These are phyloP conservation scores for Vitis rupestris DNA, from an alignment of 164 flowering plant genomes.

Conservation along the genomic window DNA sequence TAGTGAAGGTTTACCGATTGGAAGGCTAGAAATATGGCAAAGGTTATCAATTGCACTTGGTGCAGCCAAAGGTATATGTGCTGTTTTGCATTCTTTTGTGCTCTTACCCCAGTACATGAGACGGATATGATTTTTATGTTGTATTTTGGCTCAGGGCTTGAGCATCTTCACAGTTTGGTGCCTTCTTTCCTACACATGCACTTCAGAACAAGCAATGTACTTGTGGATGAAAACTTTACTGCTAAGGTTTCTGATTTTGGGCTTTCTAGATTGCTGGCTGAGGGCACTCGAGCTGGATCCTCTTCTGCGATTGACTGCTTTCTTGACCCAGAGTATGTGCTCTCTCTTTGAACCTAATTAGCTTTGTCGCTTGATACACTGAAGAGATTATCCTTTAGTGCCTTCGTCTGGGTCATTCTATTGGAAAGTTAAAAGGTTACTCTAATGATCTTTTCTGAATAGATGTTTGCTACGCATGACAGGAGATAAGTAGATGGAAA, in stretches of 20 bases:
- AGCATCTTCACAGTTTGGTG: conserved; percentile 39
- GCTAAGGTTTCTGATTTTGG: conserved; percentile 55
- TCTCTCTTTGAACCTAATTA: not conserved
- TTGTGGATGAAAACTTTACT: conserved; percentile 37
- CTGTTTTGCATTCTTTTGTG: no score
- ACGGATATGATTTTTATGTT: no score
- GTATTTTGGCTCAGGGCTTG: conserved; percentile 32
- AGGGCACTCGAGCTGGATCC: conserved; percentile 30
- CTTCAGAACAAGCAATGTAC: conserved; percentile 50
- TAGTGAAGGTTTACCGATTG: conserved; percentile 40
- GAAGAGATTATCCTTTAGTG: no score
- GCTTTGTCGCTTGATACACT: no score
- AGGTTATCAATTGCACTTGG: conserved; percentile 41
- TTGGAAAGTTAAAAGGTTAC: no score
- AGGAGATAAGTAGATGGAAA: no score
- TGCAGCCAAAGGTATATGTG: conserved; percentile 45
- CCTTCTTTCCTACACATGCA: conserved; percentile 48
- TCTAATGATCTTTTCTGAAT: no score
- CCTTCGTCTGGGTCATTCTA: no score
- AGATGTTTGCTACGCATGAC: no score
- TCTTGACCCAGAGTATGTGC: conserved; percentile 45
- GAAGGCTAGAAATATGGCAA: conserved; percentile 38
- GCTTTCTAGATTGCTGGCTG: conserved; percentile 30
- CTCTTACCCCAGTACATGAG: no score
- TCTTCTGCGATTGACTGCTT: conserved; percentile 37